Conservation (phyloP, 176 grass and related monocot species). For the Aegilops tauschii region DNA sequence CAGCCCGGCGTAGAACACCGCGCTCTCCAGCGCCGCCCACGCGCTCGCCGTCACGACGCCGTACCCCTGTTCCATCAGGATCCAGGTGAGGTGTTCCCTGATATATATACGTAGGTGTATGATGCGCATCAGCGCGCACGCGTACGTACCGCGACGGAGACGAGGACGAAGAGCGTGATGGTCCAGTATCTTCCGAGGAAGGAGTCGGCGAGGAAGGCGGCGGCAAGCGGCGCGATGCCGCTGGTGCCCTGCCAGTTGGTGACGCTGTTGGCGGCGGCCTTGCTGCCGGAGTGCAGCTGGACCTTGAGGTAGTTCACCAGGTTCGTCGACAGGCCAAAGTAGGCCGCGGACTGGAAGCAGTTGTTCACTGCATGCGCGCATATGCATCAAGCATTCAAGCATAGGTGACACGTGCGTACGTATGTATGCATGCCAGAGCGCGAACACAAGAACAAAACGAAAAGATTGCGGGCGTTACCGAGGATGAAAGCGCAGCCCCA, state of each 20-base stretch:
- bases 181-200: conserved; percentile 49
- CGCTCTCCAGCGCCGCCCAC: neutral
- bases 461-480: neutral
- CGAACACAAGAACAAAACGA: neutral
- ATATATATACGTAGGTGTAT: no score
- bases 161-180: conserved; percentile 22
- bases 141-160: conserved; percentile 6
- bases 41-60: conserved; percentile 27
- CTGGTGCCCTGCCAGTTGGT: conserved; percentile 51
- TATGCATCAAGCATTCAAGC: neutral
- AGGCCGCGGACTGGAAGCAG: conserved; percentile 28
- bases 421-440: no score
- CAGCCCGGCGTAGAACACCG: conserved; percentile 38
- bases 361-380: conserved; percentile 9
- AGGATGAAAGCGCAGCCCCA: neutral
- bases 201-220: conserved; percentile 48
- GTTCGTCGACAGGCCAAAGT: conserved; percentile 40
- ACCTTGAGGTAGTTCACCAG: conserved; percentile 52
- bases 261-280: conserved; percentile 34
- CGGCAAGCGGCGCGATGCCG: conserved; percentile 28
- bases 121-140: no score
- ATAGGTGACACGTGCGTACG: no score
- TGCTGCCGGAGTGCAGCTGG: conserved; percentile 38
- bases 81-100: no score
- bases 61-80: neutral